Percentiles rank a stretch among this genome's conserved stretches.
Evolutionary conservation across 805 yeast species (phyloP).

Genomic region (Yarrowia sp.): DNA sequence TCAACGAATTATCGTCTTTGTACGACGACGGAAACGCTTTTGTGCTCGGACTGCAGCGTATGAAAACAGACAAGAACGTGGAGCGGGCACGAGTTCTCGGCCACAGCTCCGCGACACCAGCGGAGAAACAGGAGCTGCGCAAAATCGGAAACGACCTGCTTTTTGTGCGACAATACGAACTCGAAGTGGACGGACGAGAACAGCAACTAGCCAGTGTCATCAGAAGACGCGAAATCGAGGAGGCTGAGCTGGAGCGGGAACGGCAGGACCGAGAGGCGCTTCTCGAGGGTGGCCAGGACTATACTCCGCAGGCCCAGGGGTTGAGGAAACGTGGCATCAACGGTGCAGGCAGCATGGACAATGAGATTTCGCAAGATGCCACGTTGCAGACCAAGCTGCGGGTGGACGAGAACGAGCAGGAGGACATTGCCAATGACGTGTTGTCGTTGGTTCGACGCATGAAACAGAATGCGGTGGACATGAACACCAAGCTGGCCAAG

Average conservation of each 20-base stretch:
- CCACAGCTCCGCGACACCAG: background rate
- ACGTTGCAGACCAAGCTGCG: slow-evolving; percentile 32
- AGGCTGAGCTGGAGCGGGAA: background rate
- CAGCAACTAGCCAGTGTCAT: background rate
- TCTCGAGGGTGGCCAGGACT: background rate
- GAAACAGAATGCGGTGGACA: slow-evolving; percentile 46
- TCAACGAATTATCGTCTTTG: background rate
- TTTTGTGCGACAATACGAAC: slow-evolving; percentile 6
- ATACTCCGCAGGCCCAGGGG: background rate
- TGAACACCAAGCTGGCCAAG: slow-evolving; percentile 41
- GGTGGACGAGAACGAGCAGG: slow-evolving; percentile 41
- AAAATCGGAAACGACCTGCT: slow-evolving; percentile 17
- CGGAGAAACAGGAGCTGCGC: background rate
- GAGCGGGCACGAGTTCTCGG: background rate
- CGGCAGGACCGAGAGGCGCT: slow-evolving; percentile 15
- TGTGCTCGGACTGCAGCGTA: slow-evolving; percentile 1
- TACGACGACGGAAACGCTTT: slow-evolving; percentile 11
- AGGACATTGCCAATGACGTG: slow-evolving; percentile 48
- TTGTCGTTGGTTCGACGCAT: slow-evolving; percentile 48
- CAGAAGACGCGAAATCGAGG: background rate
- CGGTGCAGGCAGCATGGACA: background rate
- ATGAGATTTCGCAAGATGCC: background rate
- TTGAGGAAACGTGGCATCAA: background rate
- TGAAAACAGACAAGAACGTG: background rate
- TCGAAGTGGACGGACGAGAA: slow-evolving; percentile 9